Base-by-base conservation (phyloP, 371 early-diverging fungal species). In the Apophysomyces ossiformis region DNA sequence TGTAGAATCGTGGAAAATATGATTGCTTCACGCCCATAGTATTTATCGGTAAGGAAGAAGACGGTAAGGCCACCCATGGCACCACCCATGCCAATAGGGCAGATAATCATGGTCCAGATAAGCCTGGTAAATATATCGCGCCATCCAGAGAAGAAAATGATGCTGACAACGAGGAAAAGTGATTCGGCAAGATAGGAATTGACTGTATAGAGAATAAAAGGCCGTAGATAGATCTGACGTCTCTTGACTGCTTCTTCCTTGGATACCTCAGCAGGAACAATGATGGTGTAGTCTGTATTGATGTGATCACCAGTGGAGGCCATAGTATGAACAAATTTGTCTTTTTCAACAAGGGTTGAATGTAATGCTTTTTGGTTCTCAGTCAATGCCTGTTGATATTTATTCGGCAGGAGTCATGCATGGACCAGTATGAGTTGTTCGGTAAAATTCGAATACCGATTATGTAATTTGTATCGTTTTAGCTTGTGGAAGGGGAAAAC, bases 91-190 rank as follows among this genome's bases (percentile, higher is more conserved):
- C 66, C 66, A 47, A 60, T 66, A n/a, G 66, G 59, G 39, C 66
- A 66, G 16, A 66, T 36, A 26, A 66, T 37, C 66, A 66, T 66
- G 11, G 60, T 66, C 60, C 66, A 66, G 36, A 37, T 35, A 36
- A 66, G 56, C 16, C 47, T 66, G 16, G 36, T 60, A 16, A 35
- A 45, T 4, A 66, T 47, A 13, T 66, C 66, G 5, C 56, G 36
- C 13, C 45, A 46, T 7, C 60, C 66, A 18, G 60, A 60, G 37
- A 60, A 66, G 15, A 47, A 66, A 9, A 66, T 9, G 1, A 66
- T 66, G 18, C 60, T 44, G 36, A 66, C 18, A 7, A 60, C 37
- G 11, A 66, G 39, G 26, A 66, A 59, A 3, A 60, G 7, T 15
- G 43, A 26, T 21, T 60, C 66, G 16, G 39, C 60, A 5, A 59